Evolutionary conservation across 768 basidiomycete species (phyloP).

Genomic region (Hygrophoropsis aurantiaca): DNA sequence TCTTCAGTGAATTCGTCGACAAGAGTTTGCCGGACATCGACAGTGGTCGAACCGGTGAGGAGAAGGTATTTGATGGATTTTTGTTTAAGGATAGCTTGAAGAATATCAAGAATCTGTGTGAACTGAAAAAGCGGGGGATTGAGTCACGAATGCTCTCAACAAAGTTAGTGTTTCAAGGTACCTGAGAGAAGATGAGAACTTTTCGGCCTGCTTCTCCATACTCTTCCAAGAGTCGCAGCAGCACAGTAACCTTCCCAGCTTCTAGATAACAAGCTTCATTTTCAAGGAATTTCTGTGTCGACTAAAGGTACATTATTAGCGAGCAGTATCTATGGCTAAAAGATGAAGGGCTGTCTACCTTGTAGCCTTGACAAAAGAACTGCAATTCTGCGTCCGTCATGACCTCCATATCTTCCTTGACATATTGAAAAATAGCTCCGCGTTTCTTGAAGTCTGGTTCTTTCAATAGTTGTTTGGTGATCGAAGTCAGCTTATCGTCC

Average conservation of each 20-base stretch:
- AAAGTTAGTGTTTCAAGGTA: conserved; percentile 36
- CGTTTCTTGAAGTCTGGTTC: conserved; percentile 91
- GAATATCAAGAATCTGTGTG: conserved; percentile 92
- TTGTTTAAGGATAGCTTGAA: conserved; percentile 78
- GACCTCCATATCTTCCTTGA: conserved; percentile 96
- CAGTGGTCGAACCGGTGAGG: conserved; percentile 90
- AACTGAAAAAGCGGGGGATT: conserved; percentile 51
- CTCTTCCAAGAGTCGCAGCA: conserved; percentile 68
- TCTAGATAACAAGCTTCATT: conserved; percentile 75
- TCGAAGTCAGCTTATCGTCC: conserved; percentile 67
- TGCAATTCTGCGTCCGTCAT: conserved; percentile 99
- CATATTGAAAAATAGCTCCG: conserved; percentile 74
- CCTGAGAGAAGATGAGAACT: conserved; percentile 93
- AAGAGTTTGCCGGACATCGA: conserved; percentile 88
- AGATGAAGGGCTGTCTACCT: conserved; percentile 44
- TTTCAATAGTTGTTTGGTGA: conserved; percentile 82
- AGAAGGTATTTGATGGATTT: conserved; percentile 73
- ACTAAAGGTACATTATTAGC: conserved; percentile 39
- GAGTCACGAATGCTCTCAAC: conserved; percentile 6
- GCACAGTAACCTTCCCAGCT: conserved; percentile 81
- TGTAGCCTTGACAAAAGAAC: conserved; percentile 80
- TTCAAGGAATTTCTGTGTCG: conserved; percentile 72
- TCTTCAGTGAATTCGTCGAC: conserved; percentile 94
- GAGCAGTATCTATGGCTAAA: too few species aligned
- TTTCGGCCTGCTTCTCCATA: conserved; percentile 74